Conservation (phyloP, 2,329 filamentous ascomycete genomes). For the Fusarium sp. region DNA sequence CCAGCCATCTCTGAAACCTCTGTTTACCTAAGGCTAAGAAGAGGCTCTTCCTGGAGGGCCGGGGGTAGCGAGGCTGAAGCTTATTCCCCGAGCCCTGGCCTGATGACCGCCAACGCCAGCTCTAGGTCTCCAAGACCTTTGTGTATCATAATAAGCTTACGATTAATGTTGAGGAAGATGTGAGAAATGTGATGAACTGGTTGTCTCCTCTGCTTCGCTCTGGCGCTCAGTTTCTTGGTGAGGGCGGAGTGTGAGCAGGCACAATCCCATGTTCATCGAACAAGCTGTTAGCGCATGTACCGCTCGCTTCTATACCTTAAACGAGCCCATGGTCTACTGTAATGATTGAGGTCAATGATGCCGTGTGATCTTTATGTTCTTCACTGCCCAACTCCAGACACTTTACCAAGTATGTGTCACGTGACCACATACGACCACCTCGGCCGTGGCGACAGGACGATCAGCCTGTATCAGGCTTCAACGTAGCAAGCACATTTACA, state of each 20-base stretch:
- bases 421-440: not conserved
- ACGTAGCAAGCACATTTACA: not conserved
- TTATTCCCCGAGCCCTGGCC: not conserved
- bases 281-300: not conserved
- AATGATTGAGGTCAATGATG: not conserved
- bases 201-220: not conserved
- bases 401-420: not conserved
- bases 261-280: not conserved
- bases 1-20: not conserved
- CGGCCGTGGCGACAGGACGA: not conserved
- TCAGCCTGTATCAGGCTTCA: not conserved
- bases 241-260: not conserved
- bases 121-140: not conserved
- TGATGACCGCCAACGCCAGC: not conserved
- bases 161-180: no score
- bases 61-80: not conserved
- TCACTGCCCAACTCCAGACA: no score
- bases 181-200: not conserved
- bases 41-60: not conserved
- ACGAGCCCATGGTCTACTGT: not conserved
- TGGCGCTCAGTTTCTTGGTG: not conserved
- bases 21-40: not conserved
- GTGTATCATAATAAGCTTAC: not conserved
- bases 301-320: not conserved
- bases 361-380: not conserved